These are phyloP conservation scores for Hydrangea macrophylla DNA, from an alignment of 148 eudicot species.

Conservation along the genomic window DNA sequence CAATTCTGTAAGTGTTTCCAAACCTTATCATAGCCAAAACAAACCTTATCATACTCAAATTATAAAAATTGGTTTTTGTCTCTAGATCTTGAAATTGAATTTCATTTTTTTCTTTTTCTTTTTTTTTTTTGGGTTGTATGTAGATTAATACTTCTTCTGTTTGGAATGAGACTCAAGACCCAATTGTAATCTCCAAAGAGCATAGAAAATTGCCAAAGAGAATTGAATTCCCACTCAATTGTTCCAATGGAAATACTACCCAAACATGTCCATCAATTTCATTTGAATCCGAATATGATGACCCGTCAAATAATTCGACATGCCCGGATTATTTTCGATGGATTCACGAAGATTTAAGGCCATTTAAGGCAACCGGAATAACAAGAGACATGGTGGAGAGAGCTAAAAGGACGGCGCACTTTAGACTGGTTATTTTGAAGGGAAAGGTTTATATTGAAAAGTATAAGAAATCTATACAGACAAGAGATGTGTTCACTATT, in stretches of 20 bases:
- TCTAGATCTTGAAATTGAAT: neutral
- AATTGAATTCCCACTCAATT: constrained; percentile 19
- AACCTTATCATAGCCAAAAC: neutral
- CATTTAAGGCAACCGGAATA: constrained; percentile 47
- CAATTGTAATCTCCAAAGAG: neutral
- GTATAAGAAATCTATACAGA: constrained; percentile 42
- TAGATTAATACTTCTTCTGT: neutral
- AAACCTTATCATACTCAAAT: neutral
- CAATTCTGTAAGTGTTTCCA: constrained; percentile 15
- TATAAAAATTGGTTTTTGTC: no score
- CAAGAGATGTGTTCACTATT: constrained; percentile 42
- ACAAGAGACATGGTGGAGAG: constrained; percentile 46
- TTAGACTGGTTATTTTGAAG: constrained; percentile 45
- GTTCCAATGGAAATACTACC: constrained; percentile 1
- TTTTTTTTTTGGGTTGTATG: neutral
- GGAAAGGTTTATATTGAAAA: constrained; percentile 56
- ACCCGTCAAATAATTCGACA: constrained; percentile 15
- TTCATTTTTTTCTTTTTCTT: neutral
- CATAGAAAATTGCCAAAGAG: neutral
- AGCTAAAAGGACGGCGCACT: constrained; percentile 29
- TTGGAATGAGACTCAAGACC: neutral
- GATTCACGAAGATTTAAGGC: constrained; percentile 61
- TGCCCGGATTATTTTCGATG: constrained; percentile 66
- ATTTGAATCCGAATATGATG: neutral
- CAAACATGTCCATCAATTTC: constrained; percentile 19